Evolutionary conservation across 768 basidiomycete species (phyloP).

Genomic region (Boletus rex-veris): DNA sequence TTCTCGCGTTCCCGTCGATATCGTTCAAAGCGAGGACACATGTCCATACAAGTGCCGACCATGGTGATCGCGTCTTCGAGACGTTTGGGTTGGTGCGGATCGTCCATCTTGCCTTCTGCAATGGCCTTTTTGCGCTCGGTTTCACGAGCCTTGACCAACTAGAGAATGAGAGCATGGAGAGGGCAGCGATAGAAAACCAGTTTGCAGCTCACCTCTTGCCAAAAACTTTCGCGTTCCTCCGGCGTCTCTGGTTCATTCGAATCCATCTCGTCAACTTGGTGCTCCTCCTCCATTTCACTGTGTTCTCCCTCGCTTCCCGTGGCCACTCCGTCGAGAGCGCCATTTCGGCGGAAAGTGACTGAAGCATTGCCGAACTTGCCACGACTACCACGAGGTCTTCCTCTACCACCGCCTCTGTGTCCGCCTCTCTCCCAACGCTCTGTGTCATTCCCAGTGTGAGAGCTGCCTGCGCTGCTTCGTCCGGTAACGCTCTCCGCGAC

Average conservation of each 20-base stretch:
- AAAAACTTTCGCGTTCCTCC: constrained; percentile 68
- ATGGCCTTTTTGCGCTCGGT: constrained; percentile 70
- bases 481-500: constrained; percentile 39
- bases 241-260: constrained; percentile 52
- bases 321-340: constrained; percentile 28
- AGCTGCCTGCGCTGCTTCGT: constrained; percentile 34
- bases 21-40: constrained; percentile 94
- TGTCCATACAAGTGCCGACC: constrained; percentile 86
- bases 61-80: constrained; percentile 92
- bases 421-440: constrained; percentile 67
- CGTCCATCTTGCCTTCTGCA: constrained; percentile 82
- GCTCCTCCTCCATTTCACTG: constrained; percentile 35
- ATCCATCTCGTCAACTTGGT: constrained; percentile 32
- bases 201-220: constrained; percentile 57
- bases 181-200: constrained; percentile 5
- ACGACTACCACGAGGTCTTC: constrained; percentile 37
- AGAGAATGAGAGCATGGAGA: constrained; percentile 20
- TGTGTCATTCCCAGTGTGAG: constrained; percentile 39
- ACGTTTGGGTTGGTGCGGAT: constrained; percentile 72
- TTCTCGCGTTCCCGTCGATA: constrained; percentile 88
- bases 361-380: constrained; percentile 42
- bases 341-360: constrained; percentile 32
- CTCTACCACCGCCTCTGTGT: constrained; percentile 48
- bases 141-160: constrained; percentile 76
- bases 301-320: constrained; percentile 34